Percentiles rank a stretch among this genome's conserved stretches.
Conservation (phyloP, 306 rosid species). For the Quercus ilex region DNA sequence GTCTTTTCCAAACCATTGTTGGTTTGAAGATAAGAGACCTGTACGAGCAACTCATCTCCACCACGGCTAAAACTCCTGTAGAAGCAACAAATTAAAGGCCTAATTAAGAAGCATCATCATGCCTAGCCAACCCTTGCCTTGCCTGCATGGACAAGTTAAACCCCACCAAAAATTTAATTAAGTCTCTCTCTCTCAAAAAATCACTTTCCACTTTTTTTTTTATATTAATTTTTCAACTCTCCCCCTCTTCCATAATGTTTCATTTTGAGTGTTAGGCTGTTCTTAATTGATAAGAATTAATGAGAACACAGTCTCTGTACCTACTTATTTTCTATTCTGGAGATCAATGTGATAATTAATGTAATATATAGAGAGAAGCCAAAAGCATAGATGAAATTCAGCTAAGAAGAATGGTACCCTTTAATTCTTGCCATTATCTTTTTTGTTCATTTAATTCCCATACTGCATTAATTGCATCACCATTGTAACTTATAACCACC, state of each 20-base stretch:
- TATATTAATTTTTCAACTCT: conserved; percentile 13
- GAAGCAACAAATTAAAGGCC: conserved; percentile 52
- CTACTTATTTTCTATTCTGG: conserved; percentile 36
- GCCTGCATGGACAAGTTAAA: too few relatives aligned
- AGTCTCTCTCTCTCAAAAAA: not conserved
- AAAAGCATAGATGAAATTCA: conserved; percentile 37
- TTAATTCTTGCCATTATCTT: not conserved
- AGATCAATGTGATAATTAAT: not conserved
- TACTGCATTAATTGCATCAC: not conserved
- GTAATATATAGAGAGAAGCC: conserved; percentile 25
- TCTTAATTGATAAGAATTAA: conserved; percentile 29
- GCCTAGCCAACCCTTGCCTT: too few relatives aligned
- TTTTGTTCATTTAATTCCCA: not conserved
- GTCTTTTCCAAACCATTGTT: conserved; percentile 92
- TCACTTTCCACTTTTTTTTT: conserved; percentile 13
- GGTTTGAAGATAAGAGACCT: conserved; percentile 93
- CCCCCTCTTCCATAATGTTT: conserved; percentile 14
- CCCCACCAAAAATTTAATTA: too few relatives aligned
- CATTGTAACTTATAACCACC: not conserved
- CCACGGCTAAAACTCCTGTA: conserved; percentile 53
- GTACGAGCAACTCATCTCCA: conserved; percentile 70
- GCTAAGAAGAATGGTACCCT: conserved; percentile 16
- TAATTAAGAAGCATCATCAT: not conserved
- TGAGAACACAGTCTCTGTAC: conserved; percentile 28
- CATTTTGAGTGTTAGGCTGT: conserved; percentile 37